Evolutionary conservation across 1,284 basidiomycete species (phyloP).

Genomic region (Ceratobasidium sp.): DNA sequence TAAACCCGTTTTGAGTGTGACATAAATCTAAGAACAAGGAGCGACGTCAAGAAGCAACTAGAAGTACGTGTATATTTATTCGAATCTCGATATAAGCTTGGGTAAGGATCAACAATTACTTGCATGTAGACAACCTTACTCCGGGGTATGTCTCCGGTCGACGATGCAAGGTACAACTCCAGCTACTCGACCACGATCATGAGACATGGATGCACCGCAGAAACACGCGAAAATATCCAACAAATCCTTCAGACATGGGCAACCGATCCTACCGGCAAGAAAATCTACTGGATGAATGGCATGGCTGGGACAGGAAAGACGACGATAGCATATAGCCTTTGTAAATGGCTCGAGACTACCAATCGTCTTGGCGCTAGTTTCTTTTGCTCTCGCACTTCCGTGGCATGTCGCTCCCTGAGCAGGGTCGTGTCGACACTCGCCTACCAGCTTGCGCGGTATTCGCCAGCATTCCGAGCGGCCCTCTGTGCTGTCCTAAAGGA

Average conservation of each 20-base stretch:
- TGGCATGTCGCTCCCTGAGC: background rate
- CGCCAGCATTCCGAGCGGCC: background rate
- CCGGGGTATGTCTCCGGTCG: background rate
- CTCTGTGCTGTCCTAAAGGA: background rate
- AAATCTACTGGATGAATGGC: conserved; percentile 27
- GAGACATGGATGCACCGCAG: conserved; percentile 2
- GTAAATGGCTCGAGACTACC: background rate
- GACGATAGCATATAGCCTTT: conserved; percentile 18
- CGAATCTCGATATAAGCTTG: background rate
- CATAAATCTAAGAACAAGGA: background rate
- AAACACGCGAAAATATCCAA: background rate
- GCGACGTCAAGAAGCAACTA: background rate
- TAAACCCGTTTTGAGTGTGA: too few relatives aligned
- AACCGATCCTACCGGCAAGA: background rate
- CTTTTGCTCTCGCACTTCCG: conserved; percentile 1
- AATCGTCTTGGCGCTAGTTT: conserved; percentile 2
- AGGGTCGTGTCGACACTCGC: conserved; percentile 12
- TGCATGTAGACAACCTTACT: background rate
- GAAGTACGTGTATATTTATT: background rate
- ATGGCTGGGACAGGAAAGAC: conserved; percentile 25
- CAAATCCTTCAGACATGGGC: background rate
- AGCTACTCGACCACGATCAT: background rate
- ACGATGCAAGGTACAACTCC: conserved; percentile 13
- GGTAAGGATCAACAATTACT: too few relatives aligned
- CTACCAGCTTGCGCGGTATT: conserved; percentile 15